These are phyloP conservation scores for Amaranthus palmeri DNA, from an alignment of 148 eudicot species.

Conservation along the genomic window DNA sequence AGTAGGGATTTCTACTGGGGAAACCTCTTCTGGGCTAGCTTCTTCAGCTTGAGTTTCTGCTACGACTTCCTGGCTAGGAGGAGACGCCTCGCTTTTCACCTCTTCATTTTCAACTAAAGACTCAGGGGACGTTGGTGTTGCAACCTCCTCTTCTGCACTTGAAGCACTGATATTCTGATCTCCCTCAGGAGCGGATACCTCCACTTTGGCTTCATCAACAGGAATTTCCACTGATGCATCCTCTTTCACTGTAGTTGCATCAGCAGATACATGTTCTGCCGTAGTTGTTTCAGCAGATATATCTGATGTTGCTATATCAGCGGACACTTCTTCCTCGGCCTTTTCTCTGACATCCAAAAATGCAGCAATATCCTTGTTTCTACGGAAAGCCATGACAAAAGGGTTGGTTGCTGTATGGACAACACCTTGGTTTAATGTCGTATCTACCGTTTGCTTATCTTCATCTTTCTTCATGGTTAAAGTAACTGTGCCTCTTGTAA, in stretches of 20 bases:
- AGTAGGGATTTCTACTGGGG: constrained; percentile 10
- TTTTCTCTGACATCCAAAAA: constrained; percentile 70
- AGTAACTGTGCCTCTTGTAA: constrained; percentile 63
- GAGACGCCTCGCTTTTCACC: constrained; percentile 6
- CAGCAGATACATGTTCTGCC: no score
- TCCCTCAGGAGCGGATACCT: constrained; percentile 16
- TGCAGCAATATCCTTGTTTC: constrained; percentile 66
- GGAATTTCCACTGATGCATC: constrained; percentile 6
- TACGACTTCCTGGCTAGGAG: constrained; percentile 15
- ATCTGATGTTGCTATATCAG: not conserved
- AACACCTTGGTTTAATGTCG: constrained; percentile 41
- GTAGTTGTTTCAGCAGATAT: no score
- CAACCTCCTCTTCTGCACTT: constrained; percentile 8
- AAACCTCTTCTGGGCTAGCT: constrained; percentile 19
- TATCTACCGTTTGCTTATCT: constrained; percentile 39
- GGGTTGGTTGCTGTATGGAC: constrained; percentile 68
- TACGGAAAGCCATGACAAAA: constrained; percentile 70
- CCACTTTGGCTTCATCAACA: constrained; percentile 17
- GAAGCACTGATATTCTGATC: constrained; percentile 15
- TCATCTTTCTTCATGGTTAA: constrained; percentile 82
- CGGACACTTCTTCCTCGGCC: constrained; percentile 24
- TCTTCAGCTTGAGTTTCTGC: constrained; percentile 24
- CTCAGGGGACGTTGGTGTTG: not conserved
- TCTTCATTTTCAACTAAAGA: constrained; percentile 11
- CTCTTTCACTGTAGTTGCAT: not conserved